phyloP scores from a whole-genome alignment of 768 basidiomycete species.

The Zangia roseola region DNA sequence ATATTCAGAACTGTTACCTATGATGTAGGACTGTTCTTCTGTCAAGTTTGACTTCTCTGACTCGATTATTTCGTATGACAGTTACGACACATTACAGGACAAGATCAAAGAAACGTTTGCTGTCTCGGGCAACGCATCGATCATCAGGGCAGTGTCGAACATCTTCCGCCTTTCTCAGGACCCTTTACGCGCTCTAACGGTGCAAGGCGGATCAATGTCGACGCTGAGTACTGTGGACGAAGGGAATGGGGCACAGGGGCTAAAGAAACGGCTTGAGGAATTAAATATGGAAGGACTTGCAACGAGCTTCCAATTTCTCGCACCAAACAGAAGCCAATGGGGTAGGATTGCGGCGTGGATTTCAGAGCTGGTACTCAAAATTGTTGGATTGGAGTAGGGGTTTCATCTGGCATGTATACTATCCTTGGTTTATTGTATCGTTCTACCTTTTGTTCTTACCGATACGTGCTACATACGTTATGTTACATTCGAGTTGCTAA shows the following conservation, averaged over 20 bases:
- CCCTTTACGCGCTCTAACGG: conserved; percentile 37
- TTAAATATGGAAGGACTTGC: conserved; percentile 72
- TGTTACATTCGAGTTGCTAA: conserved; percentile 9
- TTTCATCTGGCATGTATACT: conserved; percentile 17
- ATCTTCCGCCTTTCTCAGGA: conserved; percentile 74
- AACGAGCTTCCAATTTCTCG: conserved; percentile 70
- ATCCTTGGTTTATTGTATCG: conserved; percentile 10
- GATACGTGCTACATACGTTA: conserved; percentile 8
- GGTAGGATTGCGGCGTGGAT: conserved; percentile 76
- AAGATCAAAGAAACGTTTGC: conserved; percentile 71
- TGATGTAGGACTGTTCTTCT: conserved; percentile 56
- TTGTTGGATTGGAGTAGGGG: conserved; percentile 39
- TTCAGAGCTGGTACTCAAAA: conserved; percentile 54
- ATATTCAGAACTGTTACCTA: conserved; percentile 70
- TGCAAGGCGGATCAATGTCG: conserved; percentile 54
- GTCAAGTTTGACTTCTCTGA: not conserved
- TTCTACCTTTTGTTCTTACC: conserved; percentile 6
- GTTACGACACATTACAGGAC: conserved; percentile 76
- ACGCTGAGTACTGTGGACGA: conserved; percentile 68
- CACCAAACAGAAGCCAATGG: conserved; percentile 51
- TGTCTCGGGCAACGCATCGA: conserved; percentile 65
- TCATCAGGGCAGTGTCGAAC: conserved; percentile 70
- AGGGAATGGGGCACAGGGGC: conserved; percentile 36
- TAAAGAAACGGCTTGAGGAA: conserved; percentile 62
- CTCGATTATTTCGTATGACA: conserved; percentile 27